Conservation (phyloP, 139 green algal species). For the Eudorina sp. region DNA sequence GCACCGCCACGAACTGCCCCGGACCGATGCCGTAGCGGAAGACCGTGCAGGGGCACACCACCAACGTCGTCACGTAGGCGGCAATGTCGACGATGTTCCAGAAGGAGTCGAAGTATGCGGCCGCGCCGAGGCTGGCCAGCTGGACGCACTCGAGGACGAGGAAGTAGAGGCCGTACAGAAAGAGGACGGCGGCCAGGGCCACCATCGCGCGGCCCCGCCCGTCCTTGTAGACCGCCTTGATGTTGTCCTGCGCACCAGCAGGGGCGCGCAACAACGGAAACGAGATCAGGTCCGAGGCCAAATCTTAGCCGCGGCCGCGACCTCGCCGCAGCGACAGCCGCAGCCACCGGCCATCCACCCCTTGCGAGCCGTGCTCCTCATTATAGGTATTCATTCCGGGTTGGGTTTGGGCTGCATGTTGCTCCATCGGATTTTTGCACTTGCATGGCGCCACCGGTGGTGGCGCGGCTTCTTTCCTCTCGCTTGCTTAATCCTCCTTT, state of each 20-base stretch:
- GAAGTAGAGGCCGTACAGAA: conserved; percentile 53
- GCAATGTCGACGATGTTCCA: conserved; percentile 60
- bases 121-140: conserved; percentile 41
- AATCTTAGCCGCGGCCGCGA: too few relatives aligned
- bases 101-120: conserved; percentile 53
- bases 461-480: too few relatives aligned
- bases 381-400: too few relatives aligned
- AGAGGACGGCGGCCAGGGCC: conserved; percentile 27
- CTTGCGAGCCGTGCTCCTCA: too few relatives aligned
- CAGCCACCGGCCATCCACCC: too few relatives aligned
- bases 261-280: too few relatives aligned
- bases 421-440: too few relatives aligned
- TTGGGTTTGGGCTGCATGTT: too few relatives aligned
- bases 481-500: too few relatives aligned
- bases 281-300: too few relatives aligned
- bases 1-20: conserved; percentile 2
- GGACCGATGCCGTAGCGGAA: conserved; percentile 16
- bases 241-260: conserved; percentile 10
- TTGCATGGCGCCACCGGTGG: too few relatives aligned
- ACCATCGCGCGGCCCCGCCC: conserved; percentile 11
- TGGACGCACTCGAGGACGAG: conserved; percentile 48
- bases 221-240: not conserved
- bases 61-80: conserved; percentile 44
- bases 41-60: conserved; percentile 50
- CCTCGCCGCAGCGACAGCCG: too few relatives aligned